Percentiles rank a stretch among this genome's conserved stretches.
These are phyloP conservation scores for Kernera saxatilis DNA, from an alignment of 345 rosid genomes.

Conservation along the genomic window DNA sequence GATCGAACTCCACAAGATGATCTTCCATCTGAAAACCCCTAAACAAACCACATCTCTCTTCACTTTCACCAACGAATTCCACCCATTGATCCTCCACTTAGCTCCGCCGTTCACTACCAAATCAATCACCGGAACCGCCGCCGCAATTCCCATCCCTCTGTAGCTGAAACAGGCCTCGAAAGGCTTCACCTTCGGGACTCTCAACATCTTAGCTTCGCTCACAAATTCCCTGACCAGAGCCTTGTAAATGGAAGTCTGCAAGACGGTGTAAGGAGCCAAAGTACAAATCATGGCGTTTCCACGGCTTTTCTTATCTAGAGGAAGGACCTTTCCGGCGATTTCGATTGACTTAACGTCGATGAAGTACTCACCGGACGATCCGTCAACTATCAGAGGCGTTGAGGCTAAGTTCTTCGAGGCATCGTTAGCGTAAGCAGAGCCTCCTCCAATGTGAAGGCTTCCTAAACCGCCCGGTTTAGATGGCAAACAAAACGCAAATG, in stretches of 20 bases:
- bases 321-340: not conserved
- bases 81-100: slow-evolving; percentile 28
- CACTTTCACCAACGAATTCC: slow-evolving; percentile 28
- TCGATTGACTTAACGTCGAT: slow-evolving; percentile 15
- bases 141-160: not conserved
- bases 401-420: not conserved
- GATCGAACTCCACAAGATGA: slow-evolving; percentile 13
- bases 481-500: slow-evolving; percentile 11
- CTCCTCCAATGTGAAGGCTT: not conserved
- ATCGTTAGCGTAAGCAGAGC: not conserved
- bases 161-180: slow-evolving; percentile 26
- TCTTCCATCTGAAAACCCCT: slow-evolving; percentile 23
- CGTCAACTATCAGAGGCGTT: slow-evolving; percentile 5
- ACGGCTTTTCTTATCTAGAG: not conserved
- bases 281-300: slow-evolving; percentile 27
- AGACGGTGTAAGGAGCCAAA: slow-evolving; percentile 16
- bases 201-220: not conserved
- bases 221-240: not conserved
- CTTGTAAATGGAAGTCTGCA: slow-evolving; percentile 21
- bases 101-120: slow-evolving; percentile 22
- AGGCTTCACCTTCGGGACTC: not conserved
- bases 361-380: slow-evolving; percentile 13
- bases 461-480: slow-evolving; percentile 1
- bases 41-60: slow-evolving; percentile 25
- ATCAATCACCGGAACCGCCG: slow-evolving; percentile 28